These are phyloP conservation scores for Malus domestica DNA, from an alignment of 306 rosid genomes.

Conservation along the genomic window DNA sequence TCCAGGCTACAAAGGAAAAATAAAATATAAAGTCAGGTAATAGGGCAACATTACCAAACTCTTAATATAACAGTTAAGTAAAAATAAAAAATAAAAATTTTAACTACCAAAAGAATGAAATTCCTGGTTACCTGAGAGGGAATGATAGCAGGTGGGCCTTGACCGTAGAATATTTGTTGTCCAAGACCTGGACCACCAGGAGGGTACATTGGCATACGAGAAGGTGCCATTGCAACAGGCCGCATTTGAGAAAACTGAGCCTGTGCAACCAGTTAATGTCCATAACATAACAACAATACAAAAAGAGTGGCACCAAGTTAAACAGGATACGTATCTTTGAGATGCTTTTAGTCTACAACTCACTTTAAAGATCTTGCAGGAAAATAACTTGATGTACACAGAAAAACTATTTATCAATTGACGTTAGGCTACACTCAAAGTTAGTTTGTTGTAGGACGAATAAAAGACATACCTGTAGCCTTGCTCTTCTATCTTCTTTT, in stretches of 20 bases:
- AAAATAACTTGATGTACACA: neutral
- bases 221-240: slow-evolving; percentile 78
- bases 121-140: slow-evolving; percentile 74
- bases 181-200: slow-evolving; percentile 97
- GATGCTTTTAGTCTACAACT: neutral
- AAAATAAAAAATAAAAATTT: neutral
- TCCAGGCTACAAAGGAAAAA: slow-evolving; percentile 56
- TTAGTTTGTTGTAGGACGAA: neutral
- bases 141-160: slow-evolving; percentile 94
- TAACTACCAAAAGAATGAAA: neutral
- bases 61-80: neutral
- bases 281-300: slow-evolving; percentile 6
- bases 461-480: slow-evolving; percentile 70
- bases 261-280: slow-evolving; percentile 27
- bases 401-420: neutral
- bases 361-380: neutral
- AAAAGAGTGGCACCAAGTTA: neutral
- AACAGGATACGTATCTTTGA: neutral
- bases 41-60: neutral
- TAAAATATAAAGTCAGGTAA: neutral
- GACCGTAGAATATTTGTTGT: slow-evolving; percentile 93
- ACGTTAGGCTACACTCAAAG: neutral
- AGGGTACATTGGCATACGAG: slow-evolving; percentile 95
- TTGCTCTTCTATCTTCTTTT: slow-evolving; percentile 96
- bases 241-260: slow-evolving; percentile 97